phyloP scores from a whole-genome alignment of 352 stramenopile genomes.

The Pythium biforme region DNA sequence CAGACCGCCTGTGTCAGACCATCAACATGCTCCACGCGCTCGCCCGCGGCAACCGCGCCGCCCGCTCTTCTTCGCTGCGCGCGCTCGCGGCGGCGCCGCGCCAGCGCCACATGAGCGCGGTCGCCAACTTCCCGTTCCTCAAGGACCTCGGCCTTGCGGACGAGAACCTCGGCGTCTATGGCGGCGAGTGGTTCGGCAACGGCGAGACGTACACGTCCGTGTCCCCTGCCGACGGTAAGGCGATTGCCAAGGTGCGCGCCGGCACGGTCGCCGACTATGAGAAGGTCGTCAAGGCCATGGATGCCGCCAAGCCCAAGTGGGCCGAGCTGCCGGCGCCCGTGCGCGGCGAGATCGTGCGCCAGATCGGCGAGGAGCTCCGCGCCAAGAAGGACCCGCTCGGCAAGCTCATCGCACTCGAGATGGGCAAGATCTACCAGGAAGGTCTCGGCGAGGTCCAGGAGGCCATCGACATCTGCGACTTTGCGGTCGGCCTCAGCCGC shows the following conservation, averaged over 20 bases:
- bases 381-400: constrained; percentile 89
- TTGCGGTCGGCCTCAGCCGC: constrained; percentile 90
- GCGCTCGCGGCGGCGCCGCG: no score
- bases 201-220: constrained; percentile 80
- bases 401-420: constrained; percentile 90
- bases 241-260: constrained; percentile 80
- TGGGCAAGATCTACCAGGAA: constrained; percentile 93
- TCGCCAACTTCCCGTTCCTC: constrained; percentile 72
- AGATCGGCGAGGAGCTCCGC: constrained; percentile 89
- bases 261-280: constrained; percentile 86
- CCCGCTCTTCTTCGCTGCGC: neutral
- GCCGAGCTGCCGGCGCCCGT: constrained; percentile 79
- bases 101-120: constrained; percentile 39
- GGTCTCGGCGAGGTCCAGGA: constrained; percentile 93
- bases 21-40: constrained; percentile 21
- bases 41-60: constrained; percentile 16
- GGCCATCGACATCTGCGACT: constrained; percentile 94
- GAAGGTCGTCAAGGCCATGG: constrained; percentile 77
- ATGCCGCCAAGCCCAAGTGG: constrained; percentile 84
- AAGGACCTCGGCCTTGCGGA: constrained; percentile 76
- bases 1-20: constrained; percentile 5
- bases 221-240: constrained; percentile 79
- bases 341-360: constrained; percentile 90
- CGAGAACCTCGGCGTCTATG: constrained; percentile 85
- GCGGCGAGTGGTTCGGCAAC: constrained; percentile 86